A percentile compares a stretch with the other conserved stretches of the same genome.
These are phyloP conservation scores for Microcyclospora tardicrescens DNA, from an alignment of 2,329 filamentous ascomycete species.

Conservation along the genomic window DNA sequence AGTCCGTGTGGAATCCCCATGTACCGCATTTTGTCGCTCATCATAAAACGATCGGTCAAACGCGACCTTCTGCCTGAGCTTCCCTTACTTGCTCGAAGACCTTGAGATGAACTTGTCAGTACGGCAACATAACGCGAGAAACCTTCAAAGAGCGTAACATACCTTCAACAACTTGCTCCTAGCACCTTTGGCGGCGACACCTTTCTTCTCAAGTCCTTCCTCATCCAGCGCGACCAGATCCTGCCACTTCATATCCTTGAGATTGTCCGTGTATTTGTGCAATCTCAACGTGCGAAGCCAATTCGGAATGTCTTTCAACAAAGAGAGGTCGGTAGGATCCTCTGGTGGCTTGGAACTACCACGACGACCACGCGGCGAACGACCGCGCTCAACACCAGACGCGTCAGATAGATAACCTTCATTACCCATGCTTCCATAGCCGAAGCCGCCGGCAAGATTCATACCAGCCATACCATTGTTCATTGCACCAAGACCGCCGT, in stretches of 20 bases:
- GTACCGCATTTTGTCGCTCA: too few species aligned
- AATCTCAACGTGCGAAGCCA: conserved; percentile 90
- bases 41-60: not conserved
- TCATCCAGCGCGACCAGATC: conserved; percentile 88
- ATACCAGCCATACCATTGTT: conserved; percentile 59
- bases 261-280: conserved; percentile 97
- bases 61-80: conserved; percentile 31
- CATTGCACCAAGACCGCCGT: conserved; percentile 42
- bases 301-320: conserved; percentile 88
- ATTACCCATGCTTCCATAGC: conserved; percentile 57
- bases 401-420: conserved; percentile 91
- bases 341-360: conserved; percentile 96
- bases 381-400: conserved; percentile 77
- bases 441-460: conserved; percentile 41
- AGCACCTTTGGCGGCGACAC: conserved; percentile 88
- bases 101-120: conserved; percentile 24
- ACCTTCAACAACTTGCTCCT: conserved; percentile 97
- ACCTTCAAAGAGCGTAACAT: conserved; percentile 14
- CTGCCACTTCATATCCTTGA: conserved; percentile 95
- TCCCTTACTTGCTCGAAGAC: conserved; percentile 90
- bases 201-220: conserved; percentile 78
- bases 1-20: too few species aligned
- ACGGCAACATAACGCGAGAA: not conserved
- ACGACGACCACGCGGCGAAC: conserved; percentile 80
- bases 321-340: conserved; percentile 80